Base-by-base conservation (phyloP, 164 flowering plant genomes). In the Houttuynia cordata region DNA sequence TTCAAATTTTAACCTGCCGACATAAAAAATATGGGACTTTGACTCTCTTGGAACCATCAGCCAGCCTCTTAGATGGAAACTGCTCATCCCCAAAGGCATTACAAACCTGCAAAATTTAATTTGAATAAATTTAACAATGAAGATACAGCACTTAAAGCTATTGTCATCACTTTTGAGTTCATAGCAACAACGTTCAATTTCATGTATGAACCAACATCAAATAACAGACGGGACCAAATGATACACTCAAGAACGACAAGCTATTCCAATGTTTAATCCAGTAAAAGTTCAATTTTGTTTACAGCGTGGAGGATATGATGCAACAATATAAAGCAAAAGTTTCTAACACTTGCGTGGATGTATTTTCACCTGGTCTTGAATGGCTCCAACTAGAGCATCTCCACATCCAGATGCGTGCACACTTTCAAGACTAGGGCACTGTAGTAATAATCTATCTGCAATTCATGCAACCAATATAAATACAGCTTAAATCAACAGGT, bases 331-430 rank as follows among this genome's bases (percentile, higher is more conserved):
- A 39, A 57, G 7, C 10, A 17, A 6, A 57, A 23, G 21, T 6
- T 56, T 24, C 14, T 25, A 24, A 6, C 7, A 56, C 24, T 23
- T 24, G 25, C 13, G 21, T 55, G 19, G 49, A 17, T 17, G 6
- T 56, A 13, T 1, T 25, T 21, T 63, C 34, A 83, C 91, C 96
- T 94, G 99, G 51, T 71, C 75, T 60, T 76, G 62, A 55, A 94
- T 78, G 51, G 86, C 81, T 22, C 73, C 76, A 64, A 81, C 61
- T 66, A 91, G 67, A 67, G 70, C 61, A 17, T 80, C 77, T 60
- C 71, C 64, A 67, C 99, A 94, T 10, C 81, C 90, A n/a, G 84
- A 77, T 57, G 97, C 99, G 73, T 91, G 87, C n/a, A 91, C 84
- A 64, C 63, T 80, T 71, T 82, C 81, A 63, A 94, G 64, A 52